Percentiles rank a stretch among this genome's conserved stretches.
Conservation (phyloP, 2,329 filamentous ascomycete species). For the Rachicladosporium sp. region DNA sequence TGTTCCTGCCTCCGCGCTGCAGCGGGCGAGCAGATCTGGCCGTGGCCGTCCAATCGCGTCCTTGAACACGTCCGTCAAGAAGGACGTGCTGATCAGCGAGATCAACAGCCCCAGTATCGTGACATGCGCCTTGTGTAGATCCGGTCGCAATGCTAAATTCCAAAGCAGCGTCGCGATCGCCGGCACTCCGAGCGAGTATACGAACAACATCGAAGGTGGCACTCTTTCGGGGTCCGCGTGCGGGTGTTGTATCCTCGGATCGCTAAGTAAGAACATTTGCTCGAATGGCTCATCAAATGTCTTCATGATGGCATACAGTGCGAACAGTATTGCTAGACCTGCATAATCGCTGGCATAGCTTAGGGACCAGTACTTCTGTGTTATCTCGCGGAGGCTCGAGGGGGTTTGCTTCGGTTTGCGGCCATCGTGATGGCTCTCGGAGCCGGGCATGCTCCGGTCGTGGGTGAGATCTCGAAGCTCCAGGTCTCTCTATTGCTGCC, state of each 20-base stretch:
- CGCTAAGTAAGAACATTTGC: constrained; percentile 83
- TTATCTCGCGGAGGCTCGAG: constrained; percentile 9
- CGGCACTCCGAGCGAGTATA: constrained; percentile 66
- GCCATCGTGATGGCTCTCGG: constrained; percentile 5
- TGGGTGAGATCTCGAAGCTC: no score
- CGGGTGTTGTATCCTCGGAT: constrained; percentile 73
- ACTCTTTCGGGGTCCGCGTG: constrained; percentile 78
- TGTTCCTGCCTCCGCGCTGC: constrained; percentile 53
- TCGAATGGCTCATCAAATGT: constrained; percentile 75
- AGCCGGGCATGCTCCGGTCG: constrained; percentile 3
- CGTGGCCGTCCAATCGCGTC: constrained; percentile 73
- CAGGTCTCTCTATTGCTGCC: no score
- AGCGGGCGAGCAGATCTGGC: constrained; percentile 80
- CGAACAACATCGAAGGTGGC: constrained; percentile 57
- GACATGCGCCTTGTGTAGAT: constrained; percentile 70
- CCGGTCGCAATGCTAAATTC: constrained; percentile 50
- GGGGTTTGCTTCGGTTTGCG: constrained; percentile 4
- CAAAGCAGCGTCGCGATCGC: constrained; percentile 53
- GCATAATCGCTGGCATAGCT: constrained; percentile 85
- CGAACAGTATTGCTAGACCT: constrained; percentile 58
- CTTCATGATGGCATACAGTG: constrained; percentile 50
- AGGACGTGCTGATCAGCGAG: constrained; percentile 57
- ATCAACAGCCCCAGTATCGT: constrained; percentile 71
- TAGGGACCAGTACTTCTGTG: constrained; percentile 37
- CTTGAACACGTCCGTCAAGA: constrained; percentile 84